Conservation (phyloP, 306 rosid genomes). For the Cucurbita argyrosperma region DNA sequence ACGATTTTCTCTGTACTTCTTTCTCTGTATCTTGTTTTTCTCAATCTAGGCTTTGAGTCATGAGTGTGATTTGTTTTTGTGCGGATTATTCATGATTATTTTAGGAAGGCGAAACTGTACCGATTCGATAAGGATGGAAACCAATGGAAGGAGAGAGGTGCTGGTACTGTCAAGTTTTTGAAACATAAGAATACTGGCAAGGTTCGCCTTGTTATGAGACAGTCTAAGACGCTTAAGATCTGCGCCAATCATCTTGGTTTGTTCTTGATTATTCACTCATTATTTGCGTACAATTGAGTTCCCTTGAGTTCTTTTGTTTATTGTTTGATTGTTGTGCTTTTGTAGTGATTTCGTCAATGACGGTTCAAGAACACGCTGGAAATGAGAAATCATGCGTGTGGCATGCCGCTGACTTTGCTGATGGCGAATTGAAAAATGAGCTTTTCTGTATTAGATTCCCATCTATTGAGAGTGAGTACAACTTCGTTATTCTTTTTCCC, state of each 20-base stretch:
- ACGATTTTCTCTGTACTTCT: background rate
- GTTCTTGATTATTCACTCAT: background rate
- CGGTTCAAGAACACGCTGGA: conserved; percentile 90
- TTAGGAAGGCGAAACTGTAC: conserved; percentile 78
- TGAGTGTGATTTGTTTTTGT: background rate
- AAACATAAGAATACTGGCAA: conserved; percentile 54
- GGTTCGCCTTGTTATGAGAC: conserved; percentile 81
- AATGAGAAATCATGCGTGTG: conserved; percentile 90
- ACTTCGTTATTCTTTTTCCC: background rate
- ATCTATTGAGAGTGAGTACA: conserved; percentile 74
- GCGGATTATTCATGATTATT: background rate
- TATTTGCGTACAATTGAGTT: background rate
- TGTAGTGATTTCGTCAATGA: conserved; percentile 61
- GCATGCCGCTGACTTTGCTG: conserved; percentile 93
- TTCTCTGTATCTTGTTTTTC: background rate
- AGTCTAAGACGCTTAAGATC: conserved; percentile 81
- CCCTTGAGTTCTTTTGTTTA: background rate
- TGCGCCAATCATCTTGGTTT: conserved; percentile 80
- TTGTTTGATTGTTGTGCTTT: background rate
- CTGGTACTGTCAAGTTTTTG: conserved; percentile 66
- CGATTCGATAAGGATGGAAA: conserved; percentile 83
- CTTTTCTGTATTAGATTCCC: conserved; percentile 94
- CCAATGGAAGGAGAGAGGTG: conserved; percentile 90
- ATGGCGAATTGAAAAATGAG: conserved; percentile 89
- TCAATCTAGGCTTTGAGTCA: background rate